Evolutionary conservation across 1,284 basidiomycete genomes (phyloP), one percentile per base, ranked within the genome.

Genomic region (Megacollybia platyphylla): DNA sequence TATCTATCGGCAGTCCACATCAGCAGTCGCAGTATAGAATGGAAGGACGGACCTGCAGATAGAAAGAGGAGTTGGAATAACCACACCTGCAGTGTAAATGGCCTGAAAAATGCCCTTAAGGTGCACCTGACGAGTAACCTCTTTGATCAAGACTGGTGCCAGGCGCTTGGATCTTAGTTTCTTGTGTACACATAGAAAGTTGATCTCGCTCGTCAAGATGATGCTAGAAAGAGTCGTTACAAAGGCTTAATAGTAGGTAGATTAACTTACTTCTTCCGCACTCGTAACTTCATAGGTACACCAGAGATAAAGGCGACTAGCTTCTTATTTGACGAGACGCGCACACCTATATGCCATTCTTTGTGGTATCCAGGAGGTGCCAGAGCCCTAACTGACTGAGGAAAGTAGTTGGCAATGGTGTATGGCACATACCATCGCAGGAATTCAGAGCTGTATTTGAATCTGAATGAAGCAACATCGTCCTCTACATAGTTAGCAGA

Each of bases 241-340:
- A 31, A 43, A 5, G 36, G 15, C 18, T 20, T 28, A 18, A 28
- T 34, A 37, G 5, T 35, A 7, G 7, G 40, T 5, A 17, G 39
- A 30, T 44, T 18, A 6, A 63, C 82, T 58, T 52, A 93, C 92
- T 82, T 79, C 47, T 71, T 63, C 39, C 91, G 80, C 7, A 92
- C 82, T 18, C 84, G 79, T 8, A 96, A 61, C 7, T 74, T 77
- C 48, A 96, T 70, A 5, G 93, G 92, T 37, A 98, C 82, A 35
- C 89, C 96, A n/a, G 89, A 86, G 53, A 99, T 97, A 61, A 98
- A 99, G 0, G 87, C 96, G n/a, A 99, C 88, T 1, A 99, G 73
- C 61, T 94, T 97, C 62, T 86, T 80, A 52, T 84, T 90, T 17
- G 87, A 81, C 24, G 76, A 73, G 5, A 97, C 93, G 13, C 94